Percentiles rank a stretch among this genome's conserved stretches.
phyloP scores from a whole-genome alignment of 2,329 filamentous ascomycete genomes.

The Diplodia intermedia region DNA sequence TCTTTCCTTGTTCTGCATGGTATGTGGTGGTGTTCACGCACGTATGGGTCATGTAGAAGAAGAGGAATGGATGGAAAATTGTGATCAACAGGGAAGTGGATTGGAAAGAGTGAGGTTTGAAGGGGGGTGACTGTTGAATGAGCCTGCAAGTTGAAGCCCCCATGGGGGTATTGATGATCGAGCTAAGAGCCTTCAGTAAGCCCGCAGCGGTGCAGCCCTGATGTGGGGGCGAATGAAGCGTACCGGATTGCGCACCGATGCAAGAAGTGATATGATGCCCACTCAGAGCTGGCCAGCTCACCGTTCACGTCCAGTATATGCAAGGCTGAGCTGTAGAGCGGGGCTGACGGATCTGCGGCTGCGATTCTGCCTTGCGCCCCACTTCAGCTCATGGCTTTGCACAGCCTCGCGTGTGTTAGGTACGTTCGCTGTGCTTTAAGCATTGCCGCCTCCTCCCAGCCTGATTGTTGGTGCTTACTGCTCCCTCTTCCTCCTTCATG shows the following conservation, averaged over 20 bases:
- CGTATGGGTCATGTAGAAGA: too few species aligned
- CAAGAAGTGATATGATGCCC: neutral
- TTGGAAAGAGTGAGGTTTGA: neutral
- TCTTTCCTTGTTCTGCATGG: neutral
- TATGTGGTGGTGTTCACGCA: neutral
- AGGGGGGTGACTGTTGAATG: too few species aligned
- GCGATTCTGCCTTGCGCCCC: neutral
- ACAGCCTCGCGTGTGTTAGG: neutral
- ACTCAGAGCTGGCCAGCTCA: neutral
- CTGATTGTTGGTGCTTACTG: neutral
- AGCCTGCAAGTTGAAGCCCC: too few species aligned
- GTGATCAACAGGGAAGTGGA: neutral
- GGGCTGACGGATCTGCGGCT: neutral
- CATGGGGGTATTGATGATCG: too few species aligned
- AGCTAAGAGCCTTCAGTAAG: too few species aligned
- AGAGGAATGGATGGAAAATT: too few species aligned
- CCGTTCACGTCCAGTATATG: neutral
- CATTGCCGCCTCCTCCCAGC: neutral
- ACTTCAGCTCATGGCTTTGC: neutral
- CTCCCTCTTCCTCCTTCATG: conserved; percentile 35
- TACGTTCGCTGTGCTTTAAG: neutral
- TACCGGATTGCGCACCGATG: neutral
- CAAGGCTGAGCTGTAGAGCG: neutral
- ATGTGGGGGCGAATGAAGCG: too few species aligned
- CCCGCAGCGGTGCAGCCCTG: too few species aligned